These are phyloP conservation scores for Pseudogymnoascus sp. DNA, from an alignment of 2,329 filamentous ascomycete genomes.

Conservation along the genomic window DNA sequence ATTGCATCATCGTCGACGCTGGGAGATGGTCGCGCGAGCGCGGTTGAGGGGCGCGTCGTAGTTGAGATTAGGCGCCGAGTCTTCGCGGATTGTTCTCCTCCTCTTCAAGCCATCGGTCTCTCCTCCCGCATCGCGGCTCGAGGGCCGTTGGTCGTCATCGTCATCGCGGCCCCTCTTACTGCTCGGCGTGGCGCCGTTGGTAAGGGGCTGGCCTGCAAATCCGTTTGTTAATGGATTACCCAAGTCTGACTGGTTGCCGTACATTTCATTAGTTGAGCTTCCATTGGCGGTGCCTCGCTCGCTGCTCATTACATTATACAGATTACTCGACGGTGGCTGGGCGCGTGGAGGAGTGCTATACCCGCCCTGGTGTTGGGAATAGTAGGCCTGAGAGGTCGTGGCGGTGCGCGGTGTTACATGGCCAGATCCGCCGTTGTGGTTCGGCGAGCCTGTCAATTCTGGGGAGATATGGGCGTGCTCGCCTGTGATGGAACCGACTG, in stretches of 20 bases:
- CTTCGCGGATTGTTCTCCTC: slow-evolving; percentile 66
- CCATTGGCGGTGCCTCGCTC: slow-evolving; percentile 61
- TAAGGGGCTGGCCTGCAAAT: slow-evolving; percentile 53
- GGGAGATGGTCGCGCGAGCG: slow-evolving; percentile 37
- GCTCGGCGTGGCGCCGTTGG: slow-evolving; percentile 51
- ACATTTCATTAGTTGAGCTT: slow-evolving; percentile 57
- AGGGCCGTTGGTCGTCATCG: slow-evolving; percentile 46
- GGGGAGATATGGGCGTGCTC: slow-evolving; percentile 71
- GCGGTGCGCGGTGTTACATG: slow-evolving; percentile 79
- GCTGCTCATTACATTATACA: slow-evolving; percentile 86
- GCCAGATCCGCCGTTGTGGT: slow-evolving; percentile 70
- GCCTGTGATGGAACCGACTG: slow-evolving; percentile 55
- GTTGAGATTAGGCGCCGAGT: slow-evolving; percentile 36
- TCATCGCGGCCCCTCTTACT: slow-evolving; percentile 37
- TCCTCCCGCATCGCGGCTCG: slow-evolving; percentile 44
- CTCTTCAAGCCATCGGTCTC: slow-evolving; percentile 63
- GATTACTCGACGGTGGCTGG: slow-evolving; percentile 61
- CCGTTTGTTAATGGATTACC: slow-evolving; percentile 46
- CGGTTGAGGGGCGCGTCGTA: slow-evolving; percentile 42
- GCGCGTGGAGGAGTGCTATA: slow-evolving; percentile 74
- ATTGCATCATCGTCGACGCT: slow-evolving; percentile 25
- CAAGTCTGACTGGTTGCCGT: slow-evolving; percentile 57
- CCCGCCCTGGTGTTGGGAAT: slow-evolving; percentile 47
- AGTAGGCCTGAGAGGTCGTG: slow-evolving; percentile 62
- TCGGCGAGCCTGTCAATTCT: slow-evolving; percentile 75